These are phyloP conservation scores for Raffaelea ambrosiae DNA, from an alignment of 2,329 filamentous ascomycete species.

Conservation along the genomic window DNA sequence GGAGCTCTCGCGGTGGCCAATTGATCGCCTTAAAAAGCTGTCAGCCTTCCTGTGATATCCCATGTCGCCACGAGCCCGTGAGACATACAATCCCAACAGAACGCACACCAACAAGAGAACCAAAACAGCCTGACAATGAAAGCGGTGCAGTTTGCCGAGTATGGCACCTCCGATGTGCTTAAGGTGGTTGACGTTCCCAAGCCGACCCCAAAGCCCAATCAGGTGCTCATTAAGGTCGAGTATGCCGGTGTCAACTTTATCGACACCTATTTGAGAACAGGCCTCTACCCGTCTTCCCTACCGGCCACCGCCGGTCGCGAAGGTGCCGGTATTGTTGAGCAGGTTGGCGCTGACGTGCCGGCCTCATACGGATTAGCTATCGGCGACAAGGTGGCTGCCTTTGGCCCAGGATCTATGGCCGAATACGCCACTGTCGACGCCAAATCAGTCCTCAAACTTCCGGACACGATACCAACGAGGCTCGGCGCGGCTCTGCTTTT, in stretches of 20 bases:
- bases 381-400: constrained; percentile 59
- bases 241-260: constrained; percentile 80
- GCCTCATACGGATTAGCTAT: constrained; percentile 7
- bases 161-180: constrained; percentile 61
- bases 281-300: constrained; percentile 10
- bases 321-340: constrained; percentile 12
- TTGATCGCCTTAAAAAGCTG: too few relatives aligned
- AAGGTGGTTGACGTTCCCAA: constrained; percentile 61
- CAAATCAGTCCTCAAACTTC: constrained; percentile 52
- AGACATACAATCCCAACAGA: too few relatives aligned
- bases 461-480: constrained; percentile 50
- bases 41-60: too few relatives aligned
- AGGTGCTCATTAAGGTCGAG: constrained; percentile 72
- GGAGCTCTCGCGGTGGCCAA: too few relatives aligned
- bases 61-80: too few relatives aligned
- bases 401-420: constrained; percentile 43
- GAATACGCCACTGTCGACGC: constrained; percentile 48
- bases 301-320: constrained; percentile 13
- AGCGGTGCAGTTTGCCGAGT: constrained; percentile 62
- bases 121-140: constrained; percentile 41
- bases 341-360: constrained; percentile 11
- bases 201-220: constrained; percentile 52
- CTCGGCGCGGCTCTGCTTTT: constrained; percentile 61
- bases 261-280: constrained; percentile 49
- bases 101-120: neutral